A percentile compares a stretch with the other conserved stretches of the same genome.
Evolutionary conservation across 2,329 filamentous ascomycete species (phyloP).

Genomic region (Talaromyces sp.): DNA sequence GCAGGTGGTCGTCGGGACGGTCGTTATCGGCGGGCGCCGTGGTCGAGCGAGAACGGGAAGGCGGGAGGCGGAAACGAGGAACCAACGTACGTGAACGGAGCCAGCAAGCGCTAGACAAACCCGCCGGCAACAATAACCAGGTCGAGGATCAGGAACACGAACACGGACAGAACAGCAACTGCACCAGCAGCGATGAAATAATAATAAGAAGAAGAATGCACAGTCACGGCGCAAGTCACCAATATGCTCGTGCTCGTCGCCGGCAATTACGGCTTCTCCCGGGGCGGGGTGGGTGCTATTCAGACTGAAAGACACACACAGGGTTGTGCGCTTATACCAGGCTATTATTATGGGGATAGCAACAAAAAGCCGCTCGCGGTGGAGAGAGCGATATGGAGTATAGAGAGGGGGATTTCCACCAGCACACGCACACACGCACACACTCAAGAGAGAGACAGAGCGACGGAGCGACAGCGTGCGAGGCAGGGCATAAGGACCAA

Average conservation of each 20-base stretch:
- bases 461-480: slow-evolving; percentile 1
- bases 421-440: background rate
- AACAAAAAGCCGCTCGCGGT: background rate
- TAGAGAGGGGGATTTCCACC: background rate
- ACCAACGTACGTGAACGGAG: background rate
- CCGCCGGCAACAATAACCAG: background rate
- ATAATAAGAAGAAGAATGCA: no score
- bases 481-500: slow-evolving; percentile 14
- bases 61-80: background rate
- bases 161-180: no score
- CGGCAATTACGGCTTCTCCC: background rate
- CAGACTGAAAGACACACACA: background rate
- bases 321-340: background rate
- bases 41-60: background rate
- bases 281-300: background rate
- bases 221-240: no score
- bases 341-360: background rate
- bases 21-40: background rate
- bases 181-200: background rate
- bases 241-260: background rate
- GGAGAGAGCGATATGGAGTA: background rate
- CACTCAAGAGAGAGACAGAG: background rate
- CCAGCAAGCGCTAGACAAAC: background rate
- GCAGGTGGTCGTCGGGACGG: background rate
- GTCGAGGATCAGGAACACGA: no score